A percentile compares a stretch with the other conserved stretches of the same genome.
These are phyloP conservation scores for Suillus placidus DNA, from an alignment of 768 basidiomycete genomes.

Conservation along the genomic window DNA sequence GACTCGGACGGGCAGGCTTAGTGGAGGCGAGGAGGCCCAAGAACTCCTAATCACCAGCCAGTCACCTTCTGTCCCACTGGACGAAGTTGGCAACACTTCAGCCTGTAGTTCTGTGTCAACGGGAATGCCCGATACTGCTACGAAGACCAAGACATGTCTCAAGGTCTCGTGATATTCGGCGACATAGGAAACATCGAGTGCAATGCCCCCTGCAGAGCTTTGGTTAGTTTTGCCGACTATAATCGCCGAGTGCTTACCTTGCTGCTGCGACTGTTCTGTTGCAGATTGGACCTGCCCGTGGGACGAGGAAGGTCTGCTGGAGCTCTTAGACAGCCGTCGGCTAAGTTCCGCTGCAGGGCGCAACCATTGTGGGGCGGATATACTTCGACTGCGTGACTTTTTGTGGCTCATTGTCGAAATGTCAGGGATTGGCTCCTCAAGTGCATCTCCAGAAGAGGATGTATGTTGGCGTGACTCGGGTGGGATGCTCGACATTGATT, in stretches of 20 bases:
- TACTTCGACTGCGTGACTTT: conserved; percentile 47
- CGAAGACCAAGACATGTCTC: conserved; percentile 74
- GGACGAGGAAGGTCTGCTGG: conserved; percentile 30
- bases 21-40: conserved; percentile 56
- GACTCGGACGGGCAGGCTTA: conserved; percentile 58
- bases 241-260: neutral
- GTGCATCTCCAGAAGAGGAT: conserved; percentile 8
- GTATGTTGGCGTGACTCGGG: conserved; percentile 10
- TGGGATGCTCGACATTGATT: conserved; percentile 45
- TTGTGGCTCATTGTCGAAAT: conserved; percentile 29
- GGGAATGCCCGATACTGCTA: conserved; percentile 55
- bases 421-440: conserved; percentile 17
- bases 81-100: conserved; percentile 58
- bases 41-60: conserved; percentile 66
- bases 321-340: conserved; percentile 18
- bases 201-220: conserved; percentile 7
- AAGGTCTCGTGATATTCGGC: conserved; percentile 89
- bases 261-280: conserved; percentile 4
- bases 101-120: conserved; percentile 61
- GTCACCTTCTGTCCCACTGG: conserved; percentile 47
- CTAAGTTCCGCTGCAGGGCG: conserved; percentile 28
- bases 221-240: neutral
- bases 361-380: conserved; percentile 67
- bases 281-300: conserved; percentile 25
- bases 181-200: conserved; percentile 51